These are phyloP conservation scores for Bauhinia variegata DNA, from an alignment of 306 rosid genomes.

Conservation along the genomic window DNA sequence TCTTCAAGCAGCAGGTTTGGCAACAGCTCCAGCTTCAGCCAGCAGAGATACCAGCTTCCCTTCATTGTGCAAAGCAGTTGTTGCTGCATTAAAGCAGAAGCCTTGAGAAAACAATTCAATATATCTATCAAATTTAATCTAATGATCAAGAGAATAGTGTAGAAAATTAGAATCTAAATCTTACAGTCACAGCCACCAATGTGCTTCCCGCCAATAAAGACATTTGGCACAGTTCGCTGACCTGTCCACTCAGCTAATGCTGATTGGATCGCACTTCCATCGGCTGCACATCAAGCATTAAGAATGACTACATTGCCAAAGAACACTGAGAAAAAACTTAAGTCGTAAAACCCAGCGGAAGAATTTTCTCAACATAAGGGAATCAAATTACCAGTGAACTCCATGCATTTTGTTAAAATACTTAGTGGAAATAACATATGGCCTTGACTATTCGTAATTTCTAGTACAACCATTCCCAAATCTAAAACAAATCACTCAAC, in stretches of 20 bases:
- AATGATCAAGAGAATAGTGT: neutral
- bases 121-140: conserved; percentile 15
- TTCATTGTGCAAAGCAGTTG: conserved; percentile 52
- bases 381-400: conserved; percentile 21
- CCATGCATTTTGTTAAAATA: conserved; percentile 3
- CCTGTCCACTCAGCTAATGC: conserved; percentile 76
- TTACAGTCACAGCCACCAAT: conserved; percentile 93
- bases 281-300: conserved; percentile 58
- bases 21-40: conserved; percentile 65
- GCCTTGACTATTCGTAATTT: neutral
- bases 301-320: neutral
- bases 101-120: conserved; percentile 11
- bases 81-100: conserved; percentile 53
- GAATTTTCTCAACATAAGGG: conserved; percentile 3
- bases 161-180: conserved; percentile 27
- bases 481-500: neutral
- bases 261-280: conserved; percentile 70
- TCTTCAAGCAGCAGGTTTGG: conserved; percentile 45
- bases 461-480: conserved; percentile 18
- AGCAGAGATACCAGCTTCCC: conserved; percentile 77
- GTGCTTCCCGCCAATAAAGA: conserved; percentile 84
- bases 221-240: conserved; percentile 89
- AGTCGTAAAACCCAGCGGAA: neutral
- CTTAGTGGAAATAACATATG: neutral
- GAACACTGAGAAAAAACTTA: neutral